Percentiles rank a stretch among this genome's conserved stretches.
phyloP scores from a whole-genome alignment of 371 early-diverging fungal genomes.

The Dinochytrium kinnereticum region DNA sequence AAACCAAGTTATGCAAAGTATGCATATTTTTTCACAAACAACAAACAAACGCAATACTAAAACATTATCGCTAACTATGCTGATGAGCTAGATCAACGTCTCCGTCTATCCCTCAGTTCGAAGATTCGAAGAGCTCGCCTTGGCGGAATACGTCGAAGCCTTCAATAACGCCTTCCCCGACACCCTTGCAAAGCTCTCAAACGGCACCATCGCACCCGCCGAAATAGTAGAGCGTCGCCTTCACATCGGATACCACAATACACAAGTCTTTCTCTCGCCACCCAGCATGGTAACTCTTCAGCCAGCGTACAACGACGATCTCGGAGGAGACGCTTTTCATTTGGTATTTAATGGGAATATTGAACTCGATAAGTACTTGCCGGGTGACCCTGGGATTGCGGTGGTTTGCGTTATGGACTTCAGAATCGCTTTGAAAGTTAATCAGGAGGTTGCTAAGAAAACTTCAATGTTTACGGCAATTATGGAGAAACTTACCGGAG shows the following conservation, averaged over 20 bases:
- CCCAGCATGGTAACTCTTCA: slow-evolving; percentile 41
- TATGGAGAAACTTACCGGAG: slow-evolving; percentile 29
- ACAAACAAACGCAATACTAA: too few relatives aligned
- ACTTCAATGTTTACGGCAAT: slow-evolving; percentile 26
- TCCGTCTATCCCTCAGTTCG: slow-evolving; percentile 34
- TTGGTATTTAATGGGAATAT: slow-evolving; percentile 45
- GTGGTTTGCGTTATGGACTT: slow-evolving; percentile 51
- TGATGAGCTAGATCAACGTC: slow-evolving; percentile 45
- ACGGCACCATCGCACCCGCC: slow-evolving; percentile 33
- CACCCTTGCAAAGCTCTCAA: slow-evolving; percentile 16
- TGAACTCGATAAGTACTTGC: slow-evolving; percentile 38
- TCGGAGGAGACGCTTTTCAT: slow-evolving; percentile 33
- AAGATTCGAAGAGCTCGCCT: slow-evolving; percentile 38
- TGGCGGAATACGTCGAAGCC: slow-evolving; percentile 23
- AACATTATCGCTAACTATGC: too few relatives aligned
- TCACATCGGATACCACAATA: slow-evolving; percentile 56
- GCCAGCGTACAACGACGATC: slow-evolving; percentile 26
- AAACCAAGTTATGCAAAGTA: slow-evolving; percentile 41
- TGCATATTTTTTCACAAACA: slow-evolving; percentile 7
- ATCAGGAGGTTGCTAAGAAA: slow-evolving; percentile 28
- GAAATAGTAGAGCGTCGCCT: slow-evolving; percentile 49
- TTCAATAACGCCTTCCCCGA: slow-evolving; percentile 33
- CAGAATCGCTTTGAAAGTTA: slow-evolving; percentile 36
- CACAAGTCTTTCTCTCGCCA: slow-evolving; percentile 42
- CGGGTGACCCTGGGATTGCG: slow-evolving; percentile 34